These are phyloP conservation scores for Lentinula novae-zelandiae DNA, from an alignment of 1,284 basidiomycete species.

Conservation along the genomic window DNA sequence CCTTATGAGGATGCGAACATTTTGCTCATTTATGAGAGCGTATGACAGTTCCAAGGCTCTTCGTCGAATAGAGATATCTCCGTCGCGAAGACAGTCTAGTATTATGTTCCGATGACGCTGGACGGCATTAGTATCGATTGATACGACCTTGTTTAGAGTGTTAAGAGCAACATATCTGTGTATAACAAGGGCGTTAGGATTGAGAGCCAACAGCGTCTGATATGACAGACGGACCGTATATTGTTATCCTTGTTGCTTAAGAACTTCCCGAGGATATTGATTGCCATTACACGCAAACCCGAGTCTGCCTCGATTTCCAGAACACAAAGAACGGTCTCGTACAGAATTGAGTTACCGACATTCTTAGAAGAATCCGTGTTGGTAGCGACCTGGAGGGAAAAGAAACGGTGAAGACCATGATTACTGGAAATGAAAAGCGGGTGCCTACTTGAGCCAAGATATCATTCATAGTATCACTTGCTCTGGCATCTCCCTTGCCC, in stretches of 20 bases:
- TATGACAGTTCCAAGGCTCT: slow-evolving; percentile 97
- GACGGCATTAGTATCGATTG: slow-evolving; percentile 97
- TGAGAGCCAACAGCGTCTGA: not conserved
- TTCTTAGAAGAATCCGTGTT: slow-evolving; percentile 99
- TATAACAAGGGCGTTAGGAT: not conserved
- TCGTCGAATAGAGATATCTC: slow-evolving; percentile 97
- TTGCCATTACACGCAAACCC: slow-evolving; percentile 97
- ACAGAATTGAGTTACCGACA: slow-evolving; percentile 97
- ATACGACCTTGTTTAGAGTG: slow-evolving; percentile 97
- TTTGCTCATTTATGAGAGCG: slow-evolving; percentile 94
- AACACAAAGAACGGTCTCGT: slow-evolving; percentile 97
- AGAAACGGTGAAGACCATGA: not conserved
- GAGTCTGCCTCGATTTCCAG: slow-evolving; percentile 97
- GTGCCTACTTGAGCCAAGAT: slow-evolving; percentile 84
- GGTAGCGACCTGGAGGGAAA: slow-evolving; percentile 76
- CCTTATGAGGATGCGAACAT: slow-evolving; percentile 89
- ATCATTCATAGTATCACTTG: slow-evolving; percentile 98
- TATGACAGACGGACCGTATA: slow-evolving; percentile 68
- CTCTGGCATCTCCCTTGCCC: slow-evolving; percentile 81
- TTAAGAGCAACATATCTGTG: slow-evolving; percentile 94
- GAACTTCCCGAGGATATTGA: slow-evolving; percentile 99
- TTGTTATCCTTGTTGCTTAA: slow-evolving; percentile 98
- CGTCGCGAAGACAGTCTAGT: slow-evolving; percentile 96
- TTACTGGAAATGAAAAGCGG: not conserved
- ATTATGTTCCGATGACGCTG: slow-evolving; percentile 98